Evolutionary conservation across 495 filamentous ascomycete genomes (phyloP), one percentile per base, ranked within the genome.

Genomic region (Hypoxylon intermedium): DNA sequence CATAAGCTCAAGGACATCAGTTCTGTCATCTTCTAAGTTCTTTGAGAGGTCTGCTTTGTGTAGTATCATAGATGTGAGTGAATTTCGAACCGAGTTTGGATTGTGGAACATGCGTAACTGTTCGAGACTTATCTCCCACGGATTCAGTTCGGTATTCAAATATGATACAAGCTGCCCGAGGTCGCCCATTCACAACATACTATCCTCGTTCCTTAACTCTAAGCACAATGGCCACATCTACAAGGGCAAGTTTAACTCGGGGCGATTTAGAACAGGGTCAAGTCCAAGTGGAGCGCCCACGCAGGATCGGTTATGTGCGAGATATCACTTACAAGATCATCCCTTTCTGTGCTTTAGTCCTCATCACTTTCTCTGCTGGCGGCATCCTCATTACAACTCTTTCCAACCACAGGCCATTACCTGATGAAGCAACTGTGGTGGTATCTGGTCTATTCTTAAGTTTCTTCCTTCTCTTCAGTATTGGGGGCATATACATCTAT

Each of bases 311-410:
- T 23, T 48, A 38, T n/a, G 36, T 68, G 6, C 54, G 55, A 34
- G 50, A 66, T n/a, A 52, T 66, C 45, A 71, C 65, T 9, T 60
- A 28, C 11, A 63, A 55, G 46, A 15, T 68, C 1, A 52, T 71
- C 7, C 68, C 65, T 19, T 55, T 52, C 11, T 63, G 46, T 26
- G 28, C 45, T 18, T 13, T 50, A 9, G 26, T 33, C 21, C 65
- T 70, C 16, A 38, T 65, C 11, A 5, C 57, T 16, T 50, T 70
- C 47, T n/a, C n/a, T n/a, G n/a, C n/a, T n/a, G n/a, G n/a, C n/a
- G 24, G 3, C 24, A 26, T 26, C 24, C 24, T 26, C 7, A 26
- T 42, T 9, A 23, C 50, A 26, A 67, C 60, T 33, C 12, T 68
- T 6, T 2, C 18, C 18, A 41, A 33, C 37, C 5, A 57, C 16